phyloP scores from a whole-genome alignment of 2,329 filamentous ascomycete species.

The Exophiala oligosperma region DNA sequence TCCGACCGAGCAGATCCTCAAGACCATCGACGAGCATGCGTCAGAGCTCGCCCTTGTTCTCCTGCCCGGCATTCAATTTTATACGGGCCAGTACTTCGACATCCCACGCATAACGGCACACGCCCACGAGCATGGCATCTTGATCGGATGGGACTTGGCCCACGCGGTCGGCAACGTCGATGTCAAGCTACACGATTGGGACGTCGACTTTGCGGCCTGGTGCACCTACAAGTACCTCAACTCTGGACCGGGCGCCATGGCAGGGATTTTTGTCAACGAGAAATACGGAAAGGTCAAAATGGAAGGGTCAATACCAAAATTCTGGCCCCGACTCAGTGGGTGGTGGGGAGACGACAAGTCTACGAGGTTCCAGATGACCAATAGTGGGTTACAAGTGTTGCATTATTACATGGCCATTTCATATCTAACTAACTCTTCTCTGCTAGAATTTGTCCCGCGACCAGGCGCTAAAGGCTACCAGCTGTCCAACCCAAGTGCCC shows the following conservation, averaged over 20 bases:
- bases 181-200: constrained; percentile 81
- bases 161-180: constrained; percentile 80
- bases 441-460: constrained; percentile 67
- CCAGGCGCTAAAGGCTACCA: constrained; percentile 79
- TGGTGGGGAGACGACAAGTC: constrained; percentile 83
- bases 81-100: constrained; percentile 85
- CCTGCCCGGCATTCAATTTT: constrained; percentile 87
- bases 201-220: constrained; percentile 89
- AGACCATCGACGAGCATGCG: constrained; percentile 72
- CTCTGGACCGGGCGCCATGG: constrained; percentile 78
- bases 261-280: constrained; percentile 77
- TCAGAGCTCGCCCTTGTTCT: constrained; percentile 72
- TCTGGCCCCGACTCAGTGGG: constrained; percentile 68
- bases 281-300: constrained; percentile 61
- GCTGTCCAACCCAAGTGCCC: constrained; percentile 77
- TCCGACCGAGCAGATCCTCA: constrained; percentile 69
- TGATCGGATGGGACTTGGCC: constrained; percentile 84
- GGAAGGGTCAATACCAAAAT: constrained; percentile 36
- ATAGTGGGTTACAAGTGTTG: constrained; percentile 11
- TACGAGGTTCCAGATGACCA: constrained; percentile 72
- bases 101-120: constrained; percentile 76
- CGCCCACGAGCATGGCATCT: constrained; percentile 69
- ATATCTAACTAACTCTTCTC: background rate
- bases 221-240: constrained; percentile 98
- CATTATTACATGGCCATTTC: background rate